Base-by-base conservation (phyloP, 2,329 filamentous ascomycete genomes). In the Talaromyces pinophilus region DNA sequence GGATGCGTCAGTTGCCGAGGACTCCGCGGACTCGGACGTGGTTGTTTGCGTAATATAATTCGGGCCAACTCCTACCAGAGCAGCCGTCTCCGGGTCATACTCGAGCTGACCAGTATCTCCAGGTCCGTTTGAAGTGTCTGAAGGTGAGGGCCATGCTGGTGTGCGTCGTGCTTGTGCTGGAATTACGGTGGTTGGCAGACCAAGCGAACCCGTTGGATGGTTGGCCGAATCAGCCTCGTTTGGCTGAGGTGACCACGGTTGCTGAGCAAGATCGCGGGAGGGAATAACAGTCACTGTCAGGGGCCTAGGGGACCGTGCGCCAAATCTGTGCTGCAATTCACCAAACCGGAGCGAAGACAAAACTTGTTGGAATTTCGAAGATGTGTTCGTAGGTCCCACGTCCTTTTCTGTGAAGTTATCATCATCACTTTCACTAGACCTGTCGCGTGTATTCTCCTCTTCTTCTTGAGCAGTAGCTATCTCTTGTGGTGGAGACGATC, bases 201-300 rank as follows among this genome's bases (percentile, higher is more conserved):
- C 69, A 28, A 68, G 59, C 17, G 59, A 59, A 10, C 22, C 35
- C 5, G 40, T 17, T 13, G 59, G 50, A 38, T 17, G 59, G 19
- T 48, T 35, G 11, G 7, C 13, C 28, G 33, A 19, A 4, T 50
- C 52, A 13, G 30, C 17, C 11, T 48, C 44, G 22, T 50, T 54
- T 28, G 61, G 44, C 57, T 79, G 78, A 7, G 85, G 84, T 50
- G 82, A 85, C 84, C 85, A 87, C 5, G 83, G 84, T 55, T 85
- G 78, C 42, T 83, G 83, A 46, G 79, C 80, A 46, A 84, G 80
- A 28, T 82, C 82, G 67, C 86, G 84, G 3, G 86, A 86, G 2
- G 87, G 87, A 61, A 89, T 87, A 35, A 89, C 81, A 0, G 86
- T 89, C 22, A 88, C 82, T 1, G 86, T 85, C 13, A 87, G 71